Evolutionary conservation across 2,329 filamentous ascomycete genomes (phyloP).

Genomic region (Xylariaceae sp.): DNA sequence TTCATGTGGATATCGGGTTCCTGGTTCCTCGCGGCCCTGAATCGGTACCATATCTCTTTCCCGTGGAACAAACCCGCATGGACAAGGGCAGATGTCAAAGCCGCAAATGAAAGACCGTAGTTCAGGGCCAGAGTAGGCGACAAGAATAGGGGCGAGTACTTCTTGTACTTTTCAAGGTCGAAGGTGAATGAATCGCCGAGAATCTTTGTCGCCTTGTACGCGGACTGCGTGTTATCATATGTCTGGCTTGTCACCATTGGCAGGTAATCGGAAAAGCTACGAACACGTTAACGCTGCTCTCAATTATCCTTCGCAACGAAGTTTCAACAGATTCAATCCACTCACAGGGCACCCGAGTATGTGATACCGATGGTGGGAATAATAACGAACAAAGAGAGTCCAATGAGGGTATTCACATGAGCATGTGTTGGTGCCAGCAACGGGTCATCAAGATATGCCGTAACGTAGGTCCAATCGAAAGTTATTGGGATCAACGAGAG

Average conservation of each 20-base stretch:
- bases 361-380: slow-evolving; percentile 44
- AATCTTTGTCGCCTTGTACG: slow-evolving; percentile 49
- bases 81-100: slow-evolving; percentile 41
- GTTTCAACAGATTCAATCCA: slow-evolving; percentile 5
- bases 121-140: slow-evolving; percentile 42
- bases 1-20: slow-evolving; percentile 46
- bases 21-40: slow-evolving; percentile 43
- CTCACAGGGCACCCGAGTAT: slow-evolving; percentile 40
- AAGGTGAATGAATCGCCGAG: slow-evolving; percentile 45
- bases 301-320: not conserved
- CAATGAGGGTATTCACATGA: slow-evolving; percentile 40
- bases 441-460: slow-evolving; percentile 34
- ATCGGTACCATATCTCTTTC: slow-evolving; percentile 40
- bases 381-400: slow-evolving; percentile 37
- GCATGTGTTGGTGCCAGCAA: slow-evolving; percentile 34
- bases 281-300: slow-evolving; percentile 12
- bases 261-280: slow-evolving; percentile 45
- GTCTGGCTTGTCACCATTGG: slow-evolving; percentile 50
- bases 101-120: slow-evolving; percentile 50
- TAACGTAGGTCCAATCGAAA: slow-evolving; percentile 40
- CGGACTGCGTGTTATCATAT: slow-evolving; percentile 51
- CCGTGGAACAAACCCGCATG: slow-evolving; percentile 38
- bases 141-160: slow-evolving; percentile 52
- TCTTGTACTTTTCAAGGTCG: slow-evolving; percentile 46
- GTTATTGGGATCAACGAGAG: slow-evolving; percentile 41